A percentile compares a stretch with the other conserved stretches of the same genome.
phyloP scores from a whole-genome alignment of 768 basidiomycete genomes.

The Nevesoporus exiguus region DNA sequence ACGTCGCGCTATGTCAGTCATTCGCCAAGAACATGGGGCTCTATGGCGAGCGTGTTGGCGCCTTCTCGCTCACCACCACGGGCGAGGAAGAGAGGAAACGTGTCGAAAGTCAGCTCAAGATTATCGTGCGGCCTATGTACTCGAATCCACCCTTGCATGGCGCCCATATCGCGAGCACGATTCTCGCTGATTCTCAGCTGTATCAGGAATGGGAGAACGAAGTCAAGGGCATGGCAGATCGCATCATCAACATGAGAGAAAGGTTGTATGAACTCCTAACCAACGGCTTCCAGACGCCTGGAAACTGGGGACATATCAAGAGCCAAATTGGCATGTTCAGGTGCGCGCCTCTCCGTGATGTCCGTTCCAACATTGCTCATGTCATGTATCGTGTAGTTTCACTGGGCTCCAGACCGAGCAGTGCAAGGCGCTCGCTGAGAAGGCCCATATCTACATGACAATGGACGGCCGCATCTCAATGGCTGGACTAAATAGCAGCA shows the following conservation, averaged over 20 bases:
- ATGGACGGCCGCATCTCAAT: constrained; percentile 90
- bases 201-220: constrained; percentile 88
- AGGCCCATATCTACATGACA: constrained; percentile 94
- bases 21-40: constrained; percentile 99
- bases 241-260: constrained; percentile 92
- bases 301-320: constrained; percentile 93
- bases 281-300: constrained; percentile 82
- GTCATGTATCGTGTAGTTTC: constrained; percentile 48
- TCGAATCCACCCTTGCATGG: constrained; percentile 96
- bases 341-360: constrained; percentile 39
- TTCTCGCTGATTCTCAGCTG: constrained; percentile 69
- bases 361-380: not conserved
- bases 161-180: constrained; percentile 80
- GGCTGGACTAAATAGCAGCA: constrained; percentile 81
- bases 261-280: constrained; percentile 75
- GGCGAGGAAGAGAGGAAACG: constrained; percentile 77
- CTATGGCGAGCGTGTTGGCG: constrained; percentile 98
- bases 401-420: constrained; percentile 80
- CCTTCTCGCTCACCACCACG: constrained; percentile 77
- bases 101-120: constrained; percentile 92
- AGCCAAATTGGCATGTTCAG: constrained; percentile 98
- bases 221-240: constrained; percentile 92
- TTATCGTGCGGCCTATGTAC: constrained; percentile 93
- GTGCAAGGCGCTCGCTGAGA: constrained; percentile 78
- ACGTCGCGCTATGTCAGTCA: constrained; percentile 87